phyloP scores from a whole-genome alignment of 345 rosid species.

The Jatropha curcas region DNA sequence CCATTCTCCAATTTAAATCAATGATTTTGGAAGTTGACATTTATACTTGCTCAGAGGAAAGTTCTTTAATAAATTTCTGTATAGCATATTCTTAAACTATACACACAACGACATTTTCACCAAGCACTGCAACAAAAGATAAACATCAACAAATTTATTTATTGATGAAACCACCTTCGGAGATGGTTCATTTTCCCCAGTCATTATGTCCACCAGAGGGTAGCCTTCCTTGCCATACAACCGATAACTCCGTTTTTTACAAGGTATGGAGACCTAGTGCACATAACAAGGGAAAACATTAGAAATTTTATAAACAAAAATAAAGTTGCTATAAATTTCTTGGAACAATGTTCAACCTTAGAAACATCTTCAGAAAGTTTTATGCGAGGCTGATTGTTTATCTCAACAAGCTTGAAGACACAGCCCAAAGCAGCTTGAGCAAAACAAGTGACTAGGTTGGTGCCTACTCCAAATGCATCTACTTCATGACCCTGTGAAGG shows the following conservation, averaged over 20 bases:
- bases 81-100: background rate
- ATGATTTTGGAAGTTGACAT: background rate
- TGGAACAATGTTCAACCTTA: slow-evolving; percentile 50
- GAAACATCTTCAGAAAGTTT: slow-evolving; percentile 99
- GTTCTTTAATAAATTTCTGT: too few species aligned
- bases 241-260: slow-evolving; percentile 75
- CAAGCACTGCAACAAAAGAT: background rate
- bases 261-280: slow-evolving; percentile 85
- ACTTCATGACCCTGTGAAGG: slow-evolving; percentile 81
- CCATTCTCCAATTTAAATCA: background rate
- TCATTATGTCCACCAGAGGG: slow-evolving; percentile 93
- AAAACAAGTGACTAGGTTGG: slow-evolving; percentile 90
- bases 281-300: slow-evolving; percentile 10
- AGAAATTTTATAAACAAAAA: background rate
- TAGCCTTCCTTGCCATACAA: slow-evolving; percentile 89
- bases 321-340: background rate
- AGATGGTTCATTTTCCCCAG: slow-evolving; percentile 82
- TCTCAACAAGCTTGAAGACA: slow-evolving; percentile 98
- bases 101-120: background rate
- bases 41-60: background rate
- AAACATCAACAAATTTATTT: background rate
- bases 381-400: slow-evolving; percentile 85
- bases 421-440: slow-evolving; percentile 95
- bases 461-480: slow-evolving; percentile 90
- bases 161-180: slow-evolving; percentile 60